phyloP scores from a whole-genome alignment of 805 yeast genomes.

The Ogataea zsoltii region DNA sequence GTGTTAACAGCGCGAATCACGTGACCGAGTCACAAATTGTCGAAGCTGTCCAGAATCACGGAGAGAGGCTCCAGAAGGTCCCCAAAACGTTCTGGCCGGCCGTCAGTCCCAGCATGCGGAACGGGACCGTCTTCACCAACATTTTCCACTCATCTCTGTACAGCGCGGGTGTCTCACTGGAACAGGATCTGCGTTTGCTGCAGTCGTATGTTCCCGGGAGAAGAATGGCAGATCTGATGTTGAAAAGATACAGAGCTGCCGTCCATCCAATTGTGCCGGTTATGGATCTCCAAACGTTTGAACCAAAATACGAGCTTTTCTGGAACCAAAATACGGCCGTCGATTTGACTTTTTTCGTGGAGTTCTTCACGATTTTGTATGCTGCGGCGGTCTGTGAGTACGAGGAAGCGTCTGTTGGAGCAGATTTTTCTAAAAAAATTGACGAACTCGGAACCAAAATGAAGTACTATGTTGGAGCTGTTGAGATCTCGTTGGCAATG shows the following conservation, averaged over 20 bases:
- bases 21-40: too few relatives aligned
- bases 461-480: conserved; percentile 46
- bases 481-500: conserved; percentile 51
- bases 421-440: conserved; percentile 20
- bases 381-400: conserved; percentile 60
- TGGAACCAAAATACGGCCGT: conserved; percentile 40
- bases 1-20: background rate
- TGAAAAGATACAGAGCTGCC: conserved; percentile 49
- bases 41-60: too few relatives aligned
- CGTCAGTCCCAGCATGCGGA: background rate
- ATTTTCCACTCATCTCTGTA: conserved; percentile 24
- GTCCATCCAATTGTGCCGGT: conserved; percentile 58
- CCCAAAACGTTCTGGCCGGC: conserved; percentile 10
- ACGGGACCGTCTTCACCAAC: conserved; percentile 26
- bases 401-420: conserved; percentile 52
- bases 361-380: conserved; percentile 53
- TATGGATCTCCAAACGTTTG: conserved; percentile 45
- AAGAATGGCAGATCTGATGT: conserved; percentile 46
- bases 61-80: background rate
- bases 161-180: conserved; percentile 9
- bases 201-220: conserved; percentile 45
- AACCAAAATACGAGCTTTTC: conserved; percentile 46
- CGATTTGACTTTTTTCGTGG: conserved; percentile 46
- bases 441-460: conserved; percentile 39
- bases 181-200: conserved; percentile 32